Percentiles rank a stretch among this genome's conserved stretches.
Conservation (phyloP, 2,329 filamentous ascomycete genomes). For the Claviceps fusiformis region DNA sequence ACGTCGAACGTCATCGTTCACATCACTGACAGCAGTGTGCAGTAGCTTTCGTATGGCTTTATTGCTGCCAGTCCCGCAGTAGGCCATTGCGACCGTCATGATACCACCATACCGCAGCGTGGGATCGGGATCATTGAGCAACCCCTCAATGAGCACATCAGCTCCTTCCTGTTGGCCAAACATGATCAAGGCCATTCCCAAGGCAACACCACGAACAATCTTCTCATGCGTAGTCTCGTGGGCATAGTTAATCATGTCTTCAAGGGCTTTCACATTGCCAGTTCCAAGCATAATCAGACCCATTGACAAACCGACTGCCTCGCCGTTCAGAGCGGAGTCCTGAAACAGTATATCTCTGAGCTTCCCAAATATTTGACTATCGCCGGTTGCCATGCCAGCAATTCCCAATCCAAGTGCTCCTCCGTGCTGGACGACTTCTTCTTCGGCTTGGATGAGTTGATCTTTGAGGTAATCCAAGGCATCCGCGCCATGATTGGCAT, state of each 20-base stretch:
- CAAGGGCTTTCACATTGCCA: conserved; percentile 83
- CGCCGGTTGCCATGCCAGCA: conserved; percentile 92
- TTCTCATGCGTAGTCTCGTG: conserved; percentile 98
- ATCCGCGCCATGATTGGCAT: conserved; percentile 90
- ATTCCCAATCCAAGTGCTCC: conserved; percentile 91
- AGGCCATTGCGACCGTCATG: conserved; percentile 94
- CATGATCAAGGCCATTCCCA: conserved; percentile 98
- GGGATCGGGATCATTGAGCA: conserved; percentile 86
- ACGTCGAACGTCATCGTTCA: conserved; percentile 91
- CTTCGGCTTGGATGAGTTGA: conserved; percentile 61
- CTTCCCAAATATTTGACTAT: conserved; percentile 80
- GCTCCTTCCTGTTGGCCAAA: conserved; percentile 90
- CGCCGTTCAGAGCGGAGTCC: conserved; percentile 91
- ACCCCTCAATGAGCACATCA: conserved; percentile 84
- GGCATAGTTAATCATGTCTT: conserved; percentile 95
- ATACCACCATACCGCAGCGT: conserved; percentile 93
- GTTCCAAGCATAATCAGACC: conserved; percentile 96
- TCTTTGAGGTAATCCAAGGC: conserved; percentile 68
- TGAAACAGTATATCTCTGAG: conserved; percentile 80
- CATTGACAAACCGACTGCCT: conserved; percentile 92
- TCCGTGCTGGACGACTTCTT: conserved; percentile 94
- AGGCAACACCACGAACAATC: conserved; percentile 86
- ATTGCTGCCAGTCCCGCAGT: conserved; percentile 95
- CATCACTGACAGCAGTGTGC: conserved; percentile 93
- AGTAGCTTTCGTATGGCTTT: conserved; percentile 94